Evolutionary conservation across 140 eudicot species (phyloP).

Genomic region (Oenanthe javanica): DNA sequence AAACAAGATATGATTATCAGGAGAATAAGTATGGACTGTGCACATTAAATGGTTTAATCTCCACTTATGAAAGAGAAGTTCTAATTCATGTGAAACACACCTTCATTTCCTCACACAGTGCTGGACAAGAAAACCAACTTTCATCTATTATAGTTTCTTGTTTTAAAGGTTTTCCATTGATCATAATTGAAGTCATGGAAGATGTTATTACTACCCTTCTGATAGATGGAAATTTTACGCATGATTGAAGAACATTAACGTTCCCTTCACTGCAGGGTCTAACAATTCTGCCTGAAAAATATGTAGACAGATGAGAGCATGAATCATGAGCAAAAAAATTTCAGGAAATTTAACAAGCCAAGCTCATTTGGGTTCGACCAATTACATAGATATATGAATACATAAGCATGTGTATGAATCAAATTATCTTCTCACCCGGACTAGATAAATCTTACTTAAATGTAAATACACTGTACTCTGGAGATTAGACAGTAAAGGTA

Average conservation of each 20-base stretch:
- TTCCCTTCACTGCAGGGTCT: constrained; percentile 16
- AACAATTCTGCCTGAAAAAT: constrained; percentile 4
- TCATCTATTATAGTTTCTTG: constrained; percentile 12
- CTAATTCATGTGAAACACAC: background rate
- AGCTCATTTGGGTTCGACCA: no score
- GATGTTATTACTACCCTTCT: constrained; percentile 15
- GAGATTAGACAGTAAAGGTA: background rate
- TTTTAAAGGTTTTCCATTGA: background rate
- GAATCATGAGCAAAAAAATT: no score
- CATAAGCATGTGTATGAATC: no score
- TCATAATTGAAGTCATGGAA: constrained; percentile 10
- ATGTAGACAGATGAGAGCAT: no score
- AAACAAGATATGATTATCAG: no score
- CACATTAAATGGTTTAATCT: no score
- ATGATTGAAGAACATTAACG: constrained; percentile 16
- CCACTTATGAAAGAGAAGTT: no score
- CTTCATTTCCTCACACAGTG: constrained; percentile 10
- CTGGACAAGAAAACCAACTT: constrained; percentile 11
- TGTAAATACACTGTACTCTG: background rate
- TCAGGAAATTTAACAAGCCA: no score
- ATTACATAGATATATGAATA: no score
- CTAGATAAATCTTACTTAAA: background rate
- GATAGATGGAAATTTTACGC: constrained; percentile 10
- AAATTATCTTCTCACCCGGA: background rate
- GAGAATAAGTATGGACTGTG: no score